Conservation (phyloP, 371 early-diverging fungal species). For the Lichtheimia hyalospora region DNA sequence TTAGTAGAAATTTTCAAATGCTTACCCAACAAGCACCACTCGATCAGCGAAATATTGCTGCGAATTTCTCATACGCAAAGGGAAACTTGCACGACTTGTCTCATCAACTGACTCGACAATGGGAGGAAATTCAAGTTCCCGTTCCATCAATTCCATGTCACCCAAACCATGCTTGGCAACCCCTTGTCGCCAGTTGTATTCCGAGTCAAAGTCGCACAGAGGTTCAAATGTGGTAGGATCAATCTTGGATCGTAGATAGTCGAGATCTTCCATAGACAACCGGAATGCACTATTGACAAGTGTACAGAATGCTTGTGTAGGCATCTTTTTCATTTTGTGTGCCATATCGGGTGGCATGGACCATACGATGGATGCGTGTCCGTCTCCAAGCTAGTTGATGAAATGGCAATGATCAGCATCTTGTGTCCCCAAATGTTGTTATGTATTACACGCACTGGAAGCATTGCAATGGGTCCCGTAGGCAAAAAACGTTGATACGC, state of each 20-base stretch:
- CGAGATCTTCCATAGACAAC: conserved; percentile 70
- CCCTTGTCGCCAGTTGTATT: conserved; percentile 68
- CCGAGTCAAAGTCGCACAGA: conserved; percentile 51
- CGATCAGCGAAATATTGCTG: conserved; percentile 74
- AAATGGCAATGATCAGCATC: neutral
- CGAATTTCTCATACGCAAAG: conserved; percentile 80
- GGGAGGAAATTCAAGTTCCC: conserved; percentile 58
- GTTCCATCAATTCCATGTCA: conserved; percentile 19
- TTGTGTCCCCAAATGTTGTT: neutral
- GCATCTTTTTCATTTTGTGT: conserved; percentile 58
- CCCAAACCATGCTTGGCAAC: conserved; percentile 32
- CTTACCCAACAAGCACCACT: conserved; percentile 87
- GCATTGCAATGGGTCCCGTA: conserved; percentile 89
- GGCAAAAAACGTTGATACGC: conserved; percentile 96
- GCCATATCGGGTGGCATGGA: conserved; percentile 72
- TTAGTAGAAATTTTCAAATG: no score
- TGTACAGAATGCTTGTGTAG: conserved; percentile 61
- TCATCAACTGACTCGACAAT: conserved; percentile 63
- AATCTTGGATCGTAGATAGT: conserved; percentile 66
- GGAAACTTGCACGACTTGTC: conserved; percentile 81
- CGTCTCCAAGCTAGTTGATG: conserved; percentile 45
- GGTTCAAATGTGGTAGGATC: conserved; percentile 35
- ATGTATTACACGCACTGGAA: conserved; percentile 66
- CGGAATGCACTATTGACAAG: conserved; percentile 86
- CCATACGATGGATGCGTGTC: conserved; percentile 90